phyloP scores from a whole-genome alignment of 164 flowering plant genomes.

The Santalum album region DNA sequence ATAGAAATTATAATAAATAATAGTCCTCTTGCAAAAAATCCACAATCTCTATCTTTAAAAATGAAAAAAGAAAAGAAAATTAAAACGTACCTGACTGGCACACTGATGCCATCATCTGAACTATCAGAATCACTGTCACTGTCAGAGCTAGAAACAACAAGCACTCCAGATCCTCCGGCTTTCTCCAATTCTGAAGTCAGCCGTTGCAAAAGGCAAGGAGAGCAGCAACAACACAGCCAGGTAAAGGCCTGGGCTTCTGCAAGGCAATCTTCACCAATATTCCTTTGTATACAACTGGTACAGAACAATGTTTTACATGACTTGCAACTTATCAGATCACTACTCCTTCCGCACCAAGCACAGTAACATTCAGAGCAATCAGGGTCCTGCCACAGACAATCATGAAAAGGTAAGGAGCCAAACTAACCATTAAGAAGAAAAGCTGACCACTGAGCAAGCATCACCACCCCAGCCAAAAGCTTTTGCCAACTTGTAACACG shows the following conservation, averaged over 20 bases:
- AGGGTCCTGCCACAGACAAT: slow-evolving; percentile 40
- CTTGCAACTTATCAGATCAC: slow-evolving; percentile 55
- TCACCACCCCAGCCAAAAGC: too few relatives aligned
- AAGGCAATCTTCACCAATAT: slow-evolving; percentile 53
- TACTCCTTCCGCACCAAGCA: slow-evolving; percentile 76
- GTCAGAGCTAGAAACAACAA: slow-evolving; percentile 52
- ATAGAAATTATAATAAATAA: too few relatives aligned
- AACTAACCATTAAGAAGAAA: too few relatives aligned
- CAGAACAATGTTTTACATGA: slow-evolving; percentile 62
- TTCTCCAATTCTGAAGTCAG: slow-evolving; percentile 42
- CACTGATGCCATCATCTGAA: slow-evolving; percentile 35
- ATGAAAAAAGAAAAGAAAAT: neutral
- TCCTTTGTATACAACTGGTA: slow-evolving; percentile 51
- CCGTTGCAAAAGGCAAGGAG: slow-evolving; percentile 41
- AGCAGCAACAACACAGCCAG: slow-evolving; percentile 81
- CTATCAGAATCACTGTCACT: slow-evolving; percentile 59
- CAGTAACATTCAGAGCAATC: slow-evolving; percentile 71
- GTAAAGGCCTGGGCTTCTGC: slow-evolving; percentile 30
- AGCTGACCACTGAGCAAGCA: too few relatives aligned
- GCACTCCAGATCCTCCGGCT: slow-evolving; percentile 31
- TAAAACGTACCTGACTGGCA: slow-evolving; percentile 38
- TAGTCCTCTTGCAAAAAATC: neutral
- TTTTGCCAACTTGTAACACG: too few relatives aligned
- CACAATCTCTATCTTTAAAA: neutral
- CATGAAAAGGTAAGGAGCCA: neutral